Conservation (phyloP, 169 alveolate species). For the Amoebophrya sp. region DNA sequence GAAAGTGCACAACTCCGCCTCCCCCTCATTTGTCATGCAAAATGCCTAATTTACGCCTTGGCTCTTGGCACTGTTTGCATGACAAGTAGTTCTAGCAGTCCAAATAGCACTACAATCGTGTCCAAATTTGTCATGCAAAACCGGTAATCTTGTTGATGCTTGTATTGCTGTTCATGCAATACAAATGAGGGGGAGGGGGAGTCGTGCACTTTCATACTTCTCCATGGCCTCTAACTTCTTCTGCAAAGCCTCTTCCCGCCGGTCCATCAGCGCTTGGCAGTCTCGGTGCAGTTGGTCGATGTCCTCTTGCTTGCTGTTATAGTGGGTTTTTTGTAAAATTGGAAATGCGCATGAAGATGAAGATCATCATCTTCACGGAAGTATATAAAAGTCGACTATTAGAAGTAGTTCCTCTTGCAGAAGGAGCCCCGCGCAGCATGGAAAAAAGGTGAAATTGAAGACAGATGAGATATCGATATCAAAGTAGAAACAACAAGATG, state of each 20-base stretch:
- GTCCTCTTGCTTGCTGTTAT: not conserved
- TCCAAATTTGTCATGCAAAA: too few relatives aligned
- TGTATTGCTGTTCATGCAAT: too few relatives aligned
- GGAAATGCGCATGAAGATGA: not conserved
- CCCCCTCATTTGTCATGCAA: too few relatives aligned
- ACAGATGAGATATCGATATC: not conserved
- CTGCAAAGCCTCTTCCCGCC: constrained; percentile 6
- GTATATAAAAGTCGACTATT: not conserved
- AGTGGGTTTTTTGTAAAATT: not conserved
- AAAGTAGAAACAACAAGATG: too few relatives aligned
- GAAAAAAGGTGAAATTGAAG: not conserved
- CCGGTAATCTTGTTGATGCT: too few relatives aligned
- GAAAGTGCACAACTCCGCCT: too few relatives aligned
- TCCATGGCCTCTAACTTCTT: not conserved
- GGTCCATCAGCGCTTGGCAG: constrained; percentile 23
- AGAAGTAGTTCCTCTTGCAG: not conserved
- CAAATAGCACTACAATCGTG: too few relatives aligned
- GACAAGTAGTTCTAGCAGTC: too few relatives aligned
- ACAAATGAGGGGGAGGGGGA: too few relatives aligned
- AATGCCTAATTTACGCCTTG: too few relatives aligned
- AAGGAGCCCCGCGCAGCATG: not conserved
- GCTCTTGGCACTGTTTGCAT: too few relatives aligned
- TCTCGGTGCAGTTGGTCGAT: constrained; percentile 1
- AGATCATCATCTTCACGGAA: not conserved
- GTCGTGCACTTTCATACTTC: too few relatives aligned